phyloP scores from a whole-genome alignment of 495 filamentous ascomycete species.

The Neurospora sp. region DNA sequence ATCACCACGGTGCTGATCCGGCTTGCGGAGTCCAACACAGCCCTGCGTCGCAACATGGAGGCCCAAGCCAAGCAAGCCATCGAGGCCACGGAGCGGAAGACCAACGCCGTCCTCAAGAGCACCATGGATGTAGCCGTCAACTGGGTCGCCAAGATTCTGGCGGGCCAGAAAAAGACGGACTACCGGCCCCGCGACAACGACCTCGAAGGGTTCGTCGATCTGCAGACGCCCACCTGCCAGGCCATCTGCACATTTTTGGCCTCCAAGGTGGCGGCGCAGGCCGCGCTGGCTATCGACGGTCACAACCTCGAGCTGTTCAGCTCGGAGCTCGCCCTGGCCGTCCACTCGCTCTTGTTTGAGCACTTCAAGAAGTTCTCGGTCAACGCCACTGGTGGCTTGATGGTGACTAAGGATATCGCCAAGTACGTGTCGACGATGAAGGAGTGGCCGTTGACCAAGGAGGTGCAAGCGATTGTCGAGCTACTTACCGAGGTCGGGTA shows the following conservation, averaged over 20 bases:
- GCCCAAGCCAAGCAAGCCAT: constrained; percentile 65
- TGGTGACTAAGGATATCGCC: constrained; percentile 92
- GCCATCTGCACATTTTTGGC: constrained; percentile 66
- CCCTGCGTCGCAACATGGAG: constrained; percentile 82
- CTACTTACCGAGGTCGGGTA: constrained; percentile 89
- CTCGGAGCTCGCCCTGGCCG: constrained; percentile 74
- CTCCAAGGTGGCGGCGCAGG: constrained; percentile 46
- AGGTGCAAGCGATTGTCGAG: constrained; percentile 65
- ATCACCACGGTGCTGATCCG: constrained; percentile 86
- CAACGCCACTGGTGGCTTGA: constrained; percentile 81
- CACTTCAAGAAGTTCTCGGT: constrained; percentile 92
- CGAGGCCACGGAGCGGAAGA: constrained; percentile 76
- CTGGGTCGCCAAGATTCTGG: constrained; percentile 67
- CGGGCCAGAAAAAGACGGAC: constrained; percentile 79
- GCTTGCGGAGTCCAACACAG: constrained; percentile 78
- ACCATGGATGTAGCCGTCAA: constrained; percentile 74
- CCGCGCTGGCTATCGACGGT: constrained; percentile 59
- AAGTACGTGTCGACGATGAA: constrained; percentile 72
- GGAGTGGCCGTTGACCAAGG: constrained; percentile 65
- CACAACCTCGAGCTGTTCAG: constrained; percentile 67
- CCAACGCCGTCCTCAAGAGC: constrained; percentile 75
- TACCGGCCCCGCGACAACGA: constrained; percentile 85
- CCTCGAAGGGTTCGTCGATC: constrained; percentile 60
- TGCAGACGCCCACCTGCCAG: constrained; percentile 80
- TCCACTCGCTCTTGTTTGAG: constrained; percentile 69